phyloP scores from a whole-genome alignment of 1,284 basidiomycete species.

The Cryptococcus sp. region DNA sequence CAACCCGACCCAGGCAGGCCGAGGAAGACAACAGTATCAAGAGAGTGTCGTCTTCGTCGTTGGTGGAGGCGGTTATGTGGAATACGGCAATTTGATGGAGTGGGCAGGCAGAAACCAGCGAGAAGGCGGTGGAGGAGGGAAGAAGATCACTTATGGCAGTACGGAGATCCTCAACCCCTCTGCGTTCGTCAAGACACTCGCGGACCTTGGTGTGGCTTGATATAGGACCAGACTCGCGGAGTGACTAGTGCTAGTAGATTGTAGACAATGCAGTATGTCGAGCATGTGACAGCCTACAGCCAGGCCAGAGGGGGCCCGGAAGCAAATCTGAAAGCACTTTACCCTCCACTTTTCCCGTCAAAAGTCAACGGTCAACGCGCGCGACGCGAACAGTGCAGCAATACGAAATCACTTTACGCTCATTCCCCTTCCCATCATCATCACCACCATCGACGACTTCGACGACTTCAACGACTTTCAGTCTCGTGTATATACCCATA shows the following conservation, averaged over 20 bases:
- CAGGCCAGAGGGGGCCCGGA: no score
- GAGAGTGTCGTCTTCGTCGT: constrained; percentile 94
- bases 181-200: constrained; percentile 66
- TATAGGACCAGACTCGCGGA: not conserved
- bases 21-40: constrained; percentile 63
- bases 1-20: constrained; percentile 55
- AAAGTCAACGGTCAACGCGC: constrained; percentile 1
- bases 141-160: constrained; percentile 88
- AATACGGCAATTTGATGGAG: constrained; percentile 93
- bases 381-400: no score
- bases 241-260: no score
- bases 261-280: not conserved
- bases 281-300: no score
- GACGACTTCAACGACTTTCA: no score
- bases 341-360: not conserved
- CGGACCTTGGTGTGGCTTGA: constrained; percentile 39
- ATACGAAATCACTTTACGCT: not conserved
- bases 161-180: constrained; percentile 92
- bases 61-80: constrained; percentile 95
- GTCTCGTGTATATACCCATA: not conserved
- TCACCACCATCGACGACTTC: no score
- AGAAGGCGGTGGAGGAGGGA: constrained; percentile 59
- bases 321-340: no score
- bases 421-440: no score
- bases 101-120: constrained; percentile 69